A percentile compares a stretch with the other conserved stretches of the same genome.
Conservation (phyloP, 176 grass and related monocot genomes). For the Tillandsia fasciculata region DNA sequence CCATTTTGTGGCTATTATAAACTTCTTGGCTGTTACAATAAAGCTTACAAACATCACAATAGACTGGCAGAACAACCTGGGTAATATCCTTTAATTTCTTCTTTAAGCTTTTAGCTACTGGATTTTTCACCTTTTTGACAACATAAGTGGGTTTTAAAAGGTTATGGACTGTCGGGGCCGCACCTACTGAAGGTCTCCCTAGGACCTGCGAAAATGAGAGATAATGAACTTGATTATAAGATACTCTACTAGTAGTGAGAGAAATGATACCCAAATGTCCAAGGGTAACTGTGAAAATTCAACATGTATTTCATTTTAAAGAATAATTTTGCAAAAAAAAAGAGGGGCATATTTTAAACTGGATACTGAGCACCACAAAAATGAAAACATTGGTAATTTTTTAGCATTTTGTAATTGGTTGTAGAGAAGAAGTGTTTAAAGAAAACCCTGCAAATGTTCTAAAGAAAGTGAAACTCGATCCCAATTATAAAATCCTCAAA, state of each 20-base stretch:
- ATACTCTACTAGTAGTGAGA: background rate
- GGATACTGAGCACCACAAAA: no score
- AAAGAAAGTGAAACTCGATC: background rate
- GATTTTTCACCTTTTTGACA: conserved; percentile 9
- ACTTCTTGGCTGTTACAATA: conserved; percentile 24
- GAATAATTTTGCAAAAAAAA: no score
- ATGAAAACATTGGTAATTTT: no score
- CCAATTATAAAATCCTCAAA: background rate
- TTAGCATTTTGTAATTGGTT: no score
- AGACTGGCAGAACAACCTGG: background rate
- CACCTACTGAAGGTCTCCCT: background rate
- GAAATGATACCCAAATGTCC: no score
- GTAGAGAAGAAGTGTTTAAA: no score
- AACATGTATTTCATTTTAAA: no score
- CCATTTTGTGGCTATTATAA: conserved; percentile 20
- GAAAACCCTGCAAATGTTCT: no score
- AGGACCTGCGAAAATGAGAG: background rate
- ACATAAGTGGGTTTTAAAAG: background rate
- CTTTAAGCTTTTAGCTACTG: background rate
- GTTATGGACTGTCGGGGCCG: background rate
- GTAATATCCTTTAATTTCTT: background rate
- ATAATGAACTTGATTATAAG: background rate
- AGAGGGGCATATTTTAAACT: no score
- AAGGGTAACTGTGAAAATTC: no score
- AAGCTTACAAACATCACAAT: conserved; percentile 32